Conservation (phyloP, 139 green algal species). For the Marvania coccoides region DNA sequence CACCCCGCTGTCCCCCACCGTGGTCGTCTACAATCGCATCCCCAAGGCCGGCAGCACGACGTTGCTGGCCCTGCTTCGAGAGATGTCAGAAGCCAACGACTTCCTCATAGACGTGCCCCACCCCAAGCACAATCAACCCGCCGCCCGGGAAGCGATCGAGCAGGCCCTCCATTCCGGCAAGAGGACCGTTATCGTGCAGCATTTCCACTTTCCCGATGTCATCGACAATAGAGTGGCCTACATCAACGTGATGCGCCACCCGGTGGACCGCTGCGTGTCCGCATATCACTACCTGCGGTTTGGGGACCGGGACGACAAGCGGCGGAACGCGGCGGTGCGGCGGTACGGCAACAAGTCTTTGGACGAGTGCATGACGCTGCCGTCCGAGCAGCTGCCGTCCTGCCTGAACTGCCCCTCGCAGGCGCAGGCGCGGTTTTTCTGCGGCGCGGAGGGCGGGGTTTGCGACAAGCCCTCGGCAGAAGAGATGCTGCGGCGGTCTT, state of each 20-base stretch:
- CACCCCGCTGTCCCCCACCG: not conserved
- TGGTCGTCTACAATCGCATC: constrained; percentile 2
- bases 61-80: not conserved
- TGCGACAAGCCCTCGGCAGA: not conserved
- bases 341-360: not conserved
- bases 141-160: not conserved
- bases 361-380: constrained; percentile 5
- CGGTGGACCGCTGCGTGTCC: not conserved
- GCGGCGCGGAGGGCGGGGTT: not conserved
- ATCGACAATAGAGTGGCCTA: constrained; percentile 1
- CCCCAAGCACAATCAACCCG: not conserved
- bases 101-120: not conserved
- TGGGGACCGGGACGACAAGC: constrained; percentile 2
- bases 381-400: not conserved
- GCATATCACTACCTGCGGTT: constrained; percentile 7
- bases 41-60: constrained; percentile 5
- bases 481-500: not conserved
- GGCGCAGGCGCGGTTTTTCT: not conserved
- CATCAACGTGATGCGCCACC: constrained; percentile 10
- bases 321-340: not conserved
- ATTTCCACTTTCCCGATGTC: constrained; percentile 12
- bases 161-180: not conserved
- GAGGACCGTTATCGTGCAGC: constrained; percentile 1
- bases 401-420: constrained; percentile 11
- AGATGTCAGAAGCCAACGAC: not conserved